Conservation (phyloP, 805 yeast species). For the Metschnikowia picachoensis region DNA sequence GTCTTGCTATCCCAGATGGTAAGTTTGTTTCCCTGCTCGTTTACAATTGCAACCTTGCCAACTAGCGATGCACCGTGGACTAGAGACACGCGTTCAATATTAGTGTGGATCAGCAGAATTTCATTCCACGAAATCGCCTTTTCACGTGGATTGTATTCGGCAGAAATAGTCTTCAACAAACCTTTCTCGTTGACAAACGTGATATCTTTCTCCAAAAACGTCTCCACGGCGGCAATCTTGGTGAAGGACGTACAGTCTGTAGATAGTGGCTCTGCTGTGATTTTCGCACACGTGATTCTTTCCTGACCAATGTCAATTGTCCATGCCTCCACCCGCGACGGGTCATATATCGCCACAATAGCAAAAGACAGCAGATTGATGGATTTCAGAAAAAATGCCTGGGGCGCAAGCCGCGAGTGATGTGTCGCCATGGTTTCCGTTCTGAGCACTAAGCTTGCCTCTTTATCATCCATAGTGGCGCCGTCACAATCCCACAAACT, state of each 20-base stretch:
- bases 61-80: slow-evolving; percentile 69
- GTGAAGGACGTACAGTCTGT: slow-evolving; percentile 35
- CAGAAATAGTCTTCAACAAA: slow-evolving; percentile 19
- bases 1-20: slow-evolving; percentile 78
- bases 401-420: slow-evolving; percentile 17
- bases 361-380: slow-evolving; percentile 25
- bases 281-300: neutral
- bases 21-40: slow-evolving; percentile 45
- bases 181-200: slow-evolving; percentile 51
- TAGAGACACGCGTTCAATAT: slow-evolving; percentile 46
- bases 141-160: slow-evolving; percentile 16
- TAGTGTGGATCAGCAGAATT: slow-evolving; percentile 50
- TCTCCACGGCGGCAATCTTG: slow-evolving; percentile 59
- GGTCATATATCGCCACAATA: slow-evolving; percentile 48
- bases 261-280: slow-evolving; percentile 23
- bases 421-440: slow-evolving; percentile 12
- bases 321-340: slow-evolving; percentile 41
- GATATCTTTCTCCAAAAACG: slow-evolving; percentile 37
- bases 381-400: slow-evolving; percentile 22
- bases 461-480: slow-evolving; percentile 25
- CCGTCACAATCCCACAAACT: slow-evolving; percentile 61
- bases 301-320: slow-evolving; percentile 18
- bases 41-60: slow-evolving; percentile 73
- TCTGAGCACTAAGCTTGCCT: slow-evolving; percentile 24
- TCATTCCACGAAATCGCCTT: slow-evolving; percentile 50